Evolutionary conservation across 2,329 filamentous ascomycete genomes (phyloP).

Genomic region (Stagonosporopsis chrysanthemi): DNA sequence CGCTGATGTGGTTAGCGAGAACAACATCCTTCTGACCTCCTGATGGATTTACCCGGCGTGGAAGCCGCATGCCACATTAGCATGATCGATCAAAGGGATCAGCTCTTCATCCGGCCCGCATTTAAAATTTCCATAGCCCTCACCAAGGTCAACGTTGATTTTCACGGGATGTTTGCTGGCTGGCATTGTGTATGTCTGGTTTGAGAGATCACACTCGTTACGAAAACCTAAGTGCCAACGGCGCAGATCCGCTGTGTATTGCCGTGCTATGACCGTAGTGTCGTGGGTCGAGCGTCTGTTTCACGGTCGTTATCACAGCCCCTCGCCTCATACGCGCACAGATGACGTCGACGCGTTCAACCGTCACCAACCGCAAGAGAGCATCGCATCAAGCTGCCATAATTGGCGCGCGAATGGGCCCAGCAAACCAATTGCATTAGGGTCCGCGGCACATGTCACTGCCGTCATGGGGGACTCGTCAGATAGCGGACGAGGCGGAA

Average conservation of each 20-base stretch:
- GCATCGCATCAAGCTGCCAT: constrained; percentile 9
- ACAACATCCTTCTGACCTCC: neutral
- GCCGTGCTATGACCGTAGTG: constrained; percentile 20
- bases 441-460: neutral
- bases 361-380: constrained; percentile 19
- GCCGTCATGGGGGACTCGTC: constrained; percentile 1
- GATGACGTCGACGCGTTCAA: constrained; percentile 25
- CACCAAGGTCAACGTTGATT: constrained; percentile 63
- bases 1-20: constrained; percentile 42
- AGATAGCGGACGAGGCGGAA: constrained; percentile 10
- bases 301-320: constrained; percentile 18
- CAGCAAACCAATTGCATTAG: constrained; percentile 3
- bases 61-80: constrained; percentile 69
- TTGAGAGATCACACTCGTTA: neutral
- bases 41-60: constrained; percentile 52
- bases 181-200: constrained; percentile 49
- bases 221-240: constrained; percentile 1
- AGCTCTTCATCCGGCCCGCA: constrained; percentile 67
- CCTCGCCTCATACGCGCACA: constrained; percentile 15
- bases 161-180: constrained; percentile 61
- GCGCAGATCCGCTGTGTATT: constrained; percentile 3
- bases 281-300: constrained; percentile 15
- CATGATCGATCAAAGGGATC: constrained; percentile 67
- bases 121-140: constrained; percentile 60
- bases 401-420: constrained; percentile 1